phyloP scores from a whole-genome alignment of 2,329 filamentous ascomycete species.

The Akanthomyces lecanii region DNA sequence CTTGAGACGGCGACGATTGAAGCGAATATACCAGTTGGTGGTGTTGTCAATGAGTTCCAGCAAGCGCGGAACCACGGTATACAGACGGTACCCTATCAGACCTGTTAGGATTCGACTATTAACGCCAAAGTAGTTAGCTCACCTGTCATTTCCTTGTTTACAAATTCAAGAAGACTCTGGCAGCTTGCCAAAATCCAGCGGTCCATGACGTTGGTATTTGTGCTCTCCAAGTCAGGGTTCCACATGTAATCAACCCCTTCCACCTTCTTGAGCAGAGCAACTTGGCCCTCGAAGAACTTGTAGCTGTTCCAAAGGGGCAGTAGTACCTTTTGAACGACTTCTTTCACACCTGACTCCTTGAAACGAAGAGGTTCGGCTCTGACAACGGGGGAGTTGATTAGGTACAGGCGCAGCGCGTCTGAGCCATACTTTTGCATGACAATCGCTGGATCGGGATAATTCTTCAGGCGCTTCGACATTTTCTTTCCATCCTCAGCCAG shows the following conservation, averaged over 20 bases:
- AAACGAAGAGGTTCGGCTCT: slow-evolving; percentile 86
- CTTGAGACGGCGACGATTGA: slow-evolving; percentile 88
- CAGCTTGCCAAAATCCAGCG: slow-evolving; percentile 91
- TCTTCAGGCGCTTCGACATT: slow-evolving; percentile 96
- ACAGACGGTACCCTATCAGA: slow-evolving; percentile 62
- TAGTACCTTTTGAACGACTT: slow-evolving; percentile 88
- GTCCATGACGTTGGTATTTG: slow-evolving; percentile 90
- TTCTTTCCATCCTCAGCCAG: slow-evolving; percentile 95
- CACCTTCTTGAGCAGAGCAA: slow-evolving; percentile 79
- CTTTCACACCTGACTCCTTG: slow-evolving; percentile 88
- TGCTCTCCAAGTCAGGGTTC: slow-evolving; percentile 68
- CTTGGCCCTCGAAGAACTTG: slow-evolving; percentile 92
- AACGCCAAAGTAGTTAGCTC: slow-evolving; percentile 33
- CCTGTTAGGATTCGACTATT: neutral
- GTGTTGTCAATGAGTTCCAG: slow-evolving; percentile 85
- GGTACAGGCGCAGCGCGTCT: slow-evolving; percentile 87
- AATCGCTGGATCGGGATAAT: slow-evolving; percentile 82
- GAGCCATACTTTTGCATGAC: slow-evolving; percentile 87
- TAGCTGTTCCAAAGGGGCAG: slow-evolving; percentile 94
- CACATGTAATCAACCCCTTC: slow-evolving; percentile 73
- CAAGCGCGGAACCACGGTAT: slow-evolving; percentile 86
- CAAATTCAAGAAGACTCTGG: slow-evolving; percentile 85
- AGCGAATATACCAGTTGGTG: slow-evolving; percentile 98
- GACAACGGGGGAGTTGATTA: slow-evolving; percentile 95
- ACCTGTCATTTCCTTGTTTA: slow-evolving; percentile 87